Percentiles rank a stretch among this genome's conserved stretches.
These are phyloP conservation scores for Claviceps sp. DNA, from an alignment of 2,329 filamentous ascomycete species.

Conservation along the genomic window DNA sequence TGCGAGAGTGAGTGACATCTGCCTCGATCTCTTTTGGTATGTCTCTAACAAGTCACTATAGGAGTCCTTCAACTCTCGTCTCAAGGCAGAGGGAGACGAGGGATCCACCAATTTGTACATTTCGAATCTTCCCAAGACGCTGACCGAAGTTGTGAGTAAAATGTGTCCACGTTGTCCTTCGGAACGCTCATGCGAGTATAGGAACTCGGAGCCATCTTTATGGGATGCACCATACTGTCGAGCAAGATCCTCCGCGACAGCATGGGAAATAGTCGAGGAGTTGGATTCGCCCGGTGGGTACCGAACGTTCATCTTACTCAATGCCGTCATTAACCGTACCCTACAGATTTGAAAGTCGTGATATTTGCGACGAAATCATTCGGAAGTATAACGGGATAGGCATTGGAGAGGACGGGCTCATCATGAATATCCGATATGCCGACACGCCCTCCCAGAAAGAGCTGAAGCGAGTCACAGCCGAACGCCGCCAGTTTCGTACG, in stretches of 20 bases:
- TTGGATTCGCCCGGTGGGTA: conserved; percentile 85
- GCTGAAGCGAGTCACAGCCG: conserved; percentile 88
- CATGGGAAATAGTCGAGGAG: conserved; percentile 86
- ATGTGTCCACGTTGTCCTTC: too few species aligned
- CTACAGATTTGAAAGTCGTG: conserved; percentile 71
- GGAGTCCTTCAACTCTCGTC: conserved; percentile 96
- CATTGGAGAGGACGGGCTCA: conserved; percentile 64
- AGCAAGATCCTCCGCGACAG: conserved; percentile 89
- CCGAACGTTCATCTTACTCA: neutral
- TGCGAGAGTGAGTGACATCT: conserved; percentile 53
- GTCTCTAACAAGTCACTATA: conserved; percentile 24
- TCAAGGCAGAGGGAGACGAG: conserved; percentile 90
- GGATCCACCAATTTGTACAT: conserved; percentile 92
- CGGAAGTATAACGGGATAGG: conserved; percentile 68
- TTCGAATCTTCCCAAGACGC: conserved; percentile 83
- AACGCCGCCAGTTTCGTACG: conserved; percentile 87
- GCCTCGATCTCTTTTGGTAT: neutral
- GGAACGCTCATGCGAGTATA: conserved; percentile 18
- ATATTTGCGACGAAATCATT: conserved; percentile 84
- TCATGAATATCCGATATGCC: conserved; percentile 89
- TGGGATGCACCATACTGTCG: conserved; percentile 71
- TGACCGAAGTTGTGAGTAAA: conserved; percentile 71
- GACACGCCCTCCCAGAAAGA: conserved; percentile 95
- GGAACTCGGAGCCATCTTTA: conserved; percentile 68
- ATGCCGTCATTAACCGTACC: neutral